These are phyloP conservation scores for Leccinum uliginosum DNA, from an alignment of 768 basidiomycete species.

Conservation along the genomic window DNA sequence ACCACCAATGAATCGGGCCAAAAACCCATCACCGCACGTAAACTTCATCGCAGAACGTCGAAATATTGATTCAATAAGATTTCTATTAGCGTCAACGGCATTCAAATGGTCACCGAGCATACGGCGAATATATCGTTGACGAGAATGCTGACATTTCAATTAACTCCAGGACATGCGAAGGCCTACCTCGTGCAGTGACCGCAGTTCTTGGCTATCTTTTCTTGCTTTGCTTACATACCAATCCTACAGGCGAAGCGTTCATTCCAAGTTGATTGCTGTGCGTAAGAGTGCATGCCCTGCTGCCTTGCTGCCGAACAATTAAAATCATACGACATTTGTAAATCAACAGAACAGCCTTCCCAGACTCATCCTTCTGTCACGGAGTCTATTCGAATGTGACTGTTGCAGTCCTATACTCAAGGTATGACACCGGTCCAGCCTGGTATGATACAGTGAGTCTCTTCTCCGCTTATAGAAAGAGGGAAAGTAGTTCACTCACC, in stretches of 20 bases:
- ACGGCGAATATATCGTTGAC: too few relatives aligned
- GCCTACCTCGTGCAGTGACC: background rate
- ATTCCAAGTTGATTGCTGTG: background rate
- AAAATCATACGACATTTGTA: background rate
- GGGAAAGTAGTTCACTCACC: background rate
- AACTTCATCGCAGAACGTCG: too few relatives aligned
- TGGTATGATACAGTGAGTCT: slow-evolving; percentile 4
- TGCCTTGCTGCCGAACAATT: background rate
- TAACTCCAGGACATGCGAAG: too few relatives aligned
- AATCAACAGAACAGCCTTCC: background rate
- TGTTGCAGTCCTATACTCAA: slow-evolving; percentile 19
- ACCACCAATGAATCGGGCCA: too few relatives aligned
- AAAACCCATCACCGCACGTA: too few relatives aligned
- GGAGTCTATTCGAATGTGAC: slow-evolving; percentile 12
- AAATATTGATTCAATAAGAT: too few relatives aligned
- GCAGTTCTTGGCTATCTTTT: background rate
- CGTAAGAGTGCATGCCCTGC: background rate
- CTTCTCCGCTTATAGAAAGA: background rate
- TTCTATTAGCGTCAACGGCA: too few relatives aligned
- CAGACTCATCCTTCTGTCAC: background rate
- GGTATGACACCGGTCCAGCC: slow-evolving; percentile 13
- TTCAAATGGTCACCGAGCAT: too few relatives aligned
- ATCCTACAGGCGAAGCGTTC: background rate
- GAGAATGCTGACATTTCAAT: too few relatives aligned
- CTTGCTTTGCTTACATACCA: background rate